These are phyloP conservation scores for Tetracentron sinense DNA, from an alignment of 164 flowering plant genomes.

Conservation along the genomic window DNA sequence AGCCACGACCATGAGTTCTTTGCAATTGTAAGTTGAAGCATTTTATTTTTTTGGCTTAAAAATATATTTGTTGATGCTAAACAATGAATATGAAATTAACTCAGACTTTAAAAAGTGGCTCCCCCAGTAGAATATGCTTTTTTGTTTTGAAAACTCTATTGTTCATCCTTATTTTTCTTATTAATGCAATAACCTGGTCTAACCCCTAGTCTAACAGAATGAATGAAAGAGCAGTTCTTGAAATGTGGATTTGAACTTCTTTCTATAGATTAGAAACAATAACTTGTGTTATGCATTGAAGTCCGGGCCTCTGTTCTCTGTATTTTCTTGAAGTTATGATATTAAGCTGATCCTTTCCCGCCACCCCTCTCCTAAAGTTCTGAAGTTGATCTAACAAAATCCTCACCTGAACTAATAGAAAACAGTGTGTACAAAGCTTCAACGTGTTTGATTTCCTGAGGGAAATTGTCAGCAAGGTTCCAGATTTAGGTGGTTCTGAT, in stretches of 20 bases:
- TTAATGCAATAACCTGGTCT: no score
- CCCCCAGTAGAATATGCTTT: background rate
- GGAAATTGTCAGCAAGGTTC: conserved; percentile 90
- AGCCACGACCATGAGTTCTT: conserved; percentile 67
- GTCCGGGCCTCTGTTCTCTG: no score
- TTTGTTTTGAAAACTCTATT: background rate
- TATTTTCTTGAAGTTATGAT: background rate
- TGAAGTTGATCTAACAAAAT: background rate
- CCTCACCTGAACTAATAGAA: conserved; percentile 28
- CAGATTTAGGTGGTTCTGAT: conserved; percentile 85
- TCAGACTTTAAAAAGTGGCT: background rate
- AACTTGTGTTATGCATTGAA: no score
- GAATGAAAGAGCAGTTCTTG: no score
- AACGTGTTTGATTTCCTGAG: conserved; percentile 91
- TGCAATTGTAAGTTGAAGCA: conserved; percentile 59
- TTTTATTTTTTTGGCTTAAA: background rate
- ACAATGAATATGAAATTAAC: background rate
- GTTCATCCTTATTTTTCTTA: background rate
- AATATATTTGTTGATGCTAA: background rate
- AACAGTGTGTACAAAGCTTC: conserved; percentile 81
- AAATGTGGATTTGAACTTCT: background rate
- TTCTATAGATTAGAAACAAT: no score
- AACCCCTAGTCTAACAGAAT: no score
- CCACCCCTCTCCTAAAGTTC: background rate
- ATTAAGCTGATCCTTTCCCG: no score